Base-by-base conservation (phyloP, 2,329 filamentous ascomycete genomes). In the Herpotrichia juniperi region DNA sequence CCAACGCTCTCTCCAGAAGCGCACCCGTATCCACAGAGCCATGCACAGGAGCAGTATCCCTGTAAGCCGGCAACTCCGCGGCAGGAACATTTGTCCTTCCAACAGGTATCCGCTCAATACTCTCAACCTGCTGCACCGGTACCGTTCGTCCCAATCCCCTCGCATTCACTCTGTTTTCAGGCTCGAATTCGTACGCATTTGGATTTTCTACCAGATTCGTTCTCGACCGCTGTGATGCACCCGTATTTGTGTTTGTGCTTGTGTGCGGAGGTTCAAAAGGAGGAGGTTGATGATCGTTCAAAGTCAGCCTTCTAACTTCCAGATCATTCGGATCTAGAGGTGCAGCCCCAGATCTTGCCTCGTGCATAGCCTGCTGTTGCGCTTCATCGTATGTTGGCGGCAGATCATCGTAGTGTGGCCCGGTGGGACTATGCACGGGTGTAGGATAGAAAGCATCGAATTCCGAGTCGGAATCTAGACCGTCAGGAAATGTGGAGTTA, bases 341-440 rank as follows among this genome's bases (percentile, higher is more conserved):
- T 10, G 62, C 46, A n/a, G 61, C 48, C 14, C 65, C 66, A 34
- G 62, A 61, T 39, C 62, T 61, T 24, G 64, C 62, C 47, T 73
- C 64, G 24, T 60, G 55, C 3, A 69, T 51, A 17, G 66, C 64
- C 45, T 69, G 59, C 14, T 68, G 58, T 24, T 67, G 65, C 5
- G 71, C 72, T 50, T 74, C 66, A 37, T 72, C 68, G 46, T 74
- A 74, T 0, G 69, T 67, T 1, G 72, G 72, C 17, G 71, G 72
- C 3, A 73, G 54, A 45, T 74, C 72, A 43, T 72, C 67, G 43
- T 72, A 73, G 12, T 63, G 66, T 1, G 68, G 68, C 10, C 71
- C 69, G 19, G 57, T 57, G 5, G 67, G 68, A 42, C 67, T 71
- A 21, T 67, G 59, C 2, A 61, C 22, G 17, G 69, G 69, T 1